phyloP scores from a whole-genome alignment of 164 flowering plant species.

The Magnolia kwangsiensis region DNA sequence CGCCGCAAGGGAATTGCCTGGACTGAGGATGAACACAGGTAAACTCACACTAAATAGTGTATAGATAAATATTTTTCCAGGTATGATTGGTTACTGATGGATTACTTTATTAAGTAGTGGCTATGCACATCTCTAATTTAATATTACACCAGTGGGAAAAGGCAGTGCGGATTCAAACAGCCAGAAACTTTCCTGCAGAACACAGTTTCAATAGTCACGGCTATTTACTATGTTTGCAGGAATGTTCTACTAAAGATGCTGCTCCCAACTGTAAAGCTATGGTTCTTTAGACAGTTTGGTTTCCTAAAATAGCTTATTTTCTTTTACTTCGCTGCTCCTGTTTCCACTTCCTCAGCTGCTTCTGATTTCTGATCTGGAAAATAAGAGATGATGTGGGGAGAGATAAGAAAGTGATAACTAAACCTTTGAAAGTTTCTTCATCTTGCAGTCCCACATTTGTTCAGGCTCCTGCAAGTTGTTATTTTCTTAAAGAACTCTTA shows the following conservation, averaged over 20 bases:
- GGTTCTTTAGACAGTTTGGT: not conserved
- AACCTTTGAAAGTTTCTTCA: not conserved
- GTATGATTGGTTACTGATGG: constrained; percentile 12
- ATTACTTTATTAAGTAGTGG: constrained; percentile 23
- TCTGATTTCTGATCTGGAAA: not conserved
- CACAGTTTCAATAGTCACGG: not conserved
- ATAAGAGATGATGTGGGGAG: not conserved
- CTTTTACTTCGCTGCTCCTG: not conserved
- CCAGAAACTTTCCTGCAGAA: not conserved
- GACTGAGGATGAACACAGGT: constrained; percentile 99
- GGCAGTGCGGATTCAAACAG: not conserved
- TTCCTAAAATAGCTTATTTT: not conserved
- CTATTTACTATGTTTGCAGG: not conserved
- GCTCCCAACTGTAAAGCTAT: not conserved
- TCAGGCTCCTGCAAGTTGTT: too few relatives aligned
- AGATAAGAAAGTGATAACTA: not conserved
- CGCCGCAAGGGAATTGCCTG: constrained; percentile 92
- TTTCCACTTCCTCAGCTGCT: not conserved
- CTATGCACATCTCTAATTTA: constrained; percentile 10
- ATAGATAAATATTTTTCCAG: not conserved
- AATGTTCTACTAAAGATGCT: not conserved
- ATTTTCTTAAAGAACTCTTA: too few relatives aligned
- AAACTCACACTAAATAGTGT: constrained; percentile 10
- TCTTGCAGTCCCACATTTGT: not conserved
- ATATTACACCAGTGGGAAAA: constrained; percentile 6